These are phyloP conservation scores for Exophiala aquamarina DNA, from an alignment of 2,329 filamentous ascomycete genomes.

Conservation along the genomic window DNA sequence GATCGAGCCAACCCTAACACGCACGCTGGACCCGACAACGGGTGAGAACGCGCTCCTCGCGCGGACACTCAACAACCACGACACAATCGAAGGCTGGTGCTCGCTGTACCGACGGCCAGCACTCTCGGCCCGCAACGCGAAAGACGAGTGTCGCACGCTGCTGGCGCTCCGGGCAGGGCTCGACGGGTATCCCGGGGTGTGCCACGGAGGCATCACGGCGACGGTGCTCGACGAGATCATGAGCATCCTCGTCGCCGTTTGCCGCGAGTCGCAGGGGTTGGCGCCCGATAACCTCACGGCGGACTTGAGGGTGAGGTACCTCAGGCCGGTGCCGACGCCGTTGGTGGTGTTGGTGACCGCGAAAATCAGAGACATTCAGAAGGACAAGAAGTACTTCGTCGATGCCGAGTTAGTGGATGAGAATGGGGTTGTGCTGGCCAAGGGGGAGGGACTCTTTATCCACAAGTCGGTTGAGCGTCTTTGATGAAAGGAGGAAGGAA, in stretches of 20 bases:
- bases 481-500: too few species aligned
- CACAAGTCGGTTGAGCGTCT: too few species aligned
- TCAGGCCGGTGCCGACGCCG: conserved; percentile 14
- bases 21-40: background rate
- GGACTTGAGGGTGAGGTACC: conserved; percentile 9
- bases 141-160: conserved; percentile 10
- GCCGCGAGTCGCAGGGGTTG: conserved; percentile 3
- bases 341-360: conserved; percentile 10
- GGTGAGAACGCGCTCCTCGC: conserved; percentile 8
- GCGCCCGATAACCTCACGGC: conserved; percentile 13
- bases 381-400: conserved; percentile 15
- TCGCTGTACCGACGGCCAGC: conserved; percentile 9
- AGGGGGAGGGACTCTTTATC: conserved; percentile 16
- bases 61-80: conserved; percentile 9
- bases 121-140: background rate
- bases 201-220: conserved; percentile 18
- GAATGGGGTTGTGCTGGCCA: conserved; percentile 6
- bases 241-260: conserved; percentile 14
- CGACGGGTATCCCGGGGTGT: conserved; percentile 14
- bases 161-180: conserved; percentile 12
- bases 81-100: conserved; percentile 13
- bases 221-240: conserved; percentile 18
- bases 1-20: conserved; percentile 2
- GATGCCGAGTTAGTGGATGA: conserved; percentile 10
- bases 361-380: conserved; percentile 9